A percentile compares a stretch with the other conserved stretches of the same genome.
Conservation (phyloP, 495 filamentous ascomycete genomes). For the Xylaria telfairii region DNA sequence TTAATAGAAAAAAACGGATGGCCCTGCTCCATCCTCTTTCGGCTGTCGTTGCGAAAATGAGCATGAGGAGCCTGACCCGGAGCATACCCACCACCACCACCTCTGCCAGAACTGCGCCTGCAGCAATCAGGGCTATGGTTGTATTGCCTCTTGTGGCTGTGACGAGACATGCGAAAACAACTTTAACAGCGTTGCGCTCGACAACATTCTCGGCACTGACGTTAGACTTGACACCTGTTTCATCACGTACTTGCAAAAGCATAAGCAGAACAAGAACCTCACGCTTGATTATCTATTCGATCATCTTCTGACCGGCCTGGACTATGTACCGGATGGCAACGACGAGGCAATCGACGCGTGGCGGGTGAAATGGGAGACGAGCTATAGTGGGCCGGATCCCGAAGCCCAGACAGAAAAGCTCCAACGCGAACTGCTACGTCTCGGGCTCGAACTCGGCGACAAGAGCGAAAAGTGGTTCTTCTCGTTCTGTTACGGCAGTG, state of each 20-base stretch:
- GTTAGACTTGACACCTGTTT: conserved; percentile 8
- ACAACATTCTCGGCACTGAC: conserved; percentile 19
- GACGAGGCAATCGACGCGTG: conserved; percentile 28
- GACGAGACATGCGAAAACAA: conserved; percentile 27
- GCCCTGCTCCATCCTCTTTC: background rate
- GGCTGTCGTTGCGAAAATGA: conserved; percentile 19
- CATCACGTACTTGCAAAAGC: conserved; percentile 23
- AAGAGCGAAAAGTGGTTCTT: conserved; percentile 22
- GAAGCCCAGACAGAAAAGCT: conserved; percentile 19
- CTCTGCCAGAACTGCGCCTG: conserved; percentile 26
- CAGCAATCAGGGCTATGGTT: conserved; percentile 25
- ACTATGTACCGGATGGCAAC: conserved; percentile 27
- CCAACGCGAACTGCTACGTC: conserved; percentile 20
- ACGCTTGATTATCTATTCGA: conserved; percentile 27
- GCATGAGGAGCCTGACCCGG: background rate
- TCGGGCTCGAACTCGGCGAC: conserved; percentile 22
- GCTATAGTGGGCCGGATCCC: conserved; percentile 21
- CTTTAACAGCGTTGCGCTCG: conserved; percentile 23
- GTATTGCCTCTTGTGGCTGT: conserved; percentile 27
- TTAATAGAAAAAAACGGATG: conserved; percentile 18
- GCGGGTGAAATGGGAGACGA: conserved; percentile 23
- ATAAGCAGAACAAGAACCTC: conserved; percentile 4
- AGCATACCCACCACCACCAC: conserved; percentile 13
- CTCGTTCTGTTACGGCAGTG: conserved; percentile 22
- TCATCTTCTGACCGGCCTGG: conserved; percentile 20